Evolutionary conservation across 2,329 filamentous ascomycete genomes (phyloP).

Genomic region (Dendryphion nanum): DNA sequence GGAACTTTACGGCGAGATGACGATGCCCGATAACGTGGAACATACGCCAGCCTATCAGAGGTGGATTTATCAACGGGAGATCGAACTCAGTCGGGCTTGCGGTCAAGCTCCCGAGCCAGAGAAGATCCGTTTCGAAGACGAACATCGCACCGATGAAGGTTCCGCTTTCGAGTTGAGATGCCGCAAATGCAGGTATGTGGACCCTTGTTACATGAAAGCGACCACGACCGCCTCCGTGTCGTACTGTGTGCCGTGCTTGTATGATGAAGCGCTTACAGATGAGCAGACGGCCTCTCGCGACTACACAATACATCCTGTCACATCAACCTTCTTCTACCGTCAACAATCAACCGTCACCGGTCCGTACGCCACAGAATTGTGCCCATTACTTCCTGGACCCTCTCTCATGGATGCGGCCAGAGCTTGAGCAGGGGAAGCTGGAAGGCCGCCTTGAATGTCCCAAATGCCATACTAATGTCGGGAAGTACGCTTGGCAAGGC

Average conservation of each 20-base stretch:
- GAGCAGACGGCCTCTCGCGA: conserved; percentile 59
- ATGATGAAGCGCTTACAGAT: conserved; percentile 24
- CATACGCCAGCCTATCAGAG: conserved; percentile 76
- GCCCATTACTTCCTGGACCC: conserved; percentile 90
- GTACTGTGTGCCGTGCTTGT: conserved; percentile 4
- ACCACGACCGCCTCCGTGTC: conserved; percentile 2
- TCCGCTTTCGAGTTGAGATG: conserved; percentile 69
- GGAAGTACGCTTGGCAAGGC: conserved; percentile 95
- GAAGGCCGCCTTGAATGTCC: conserved; percentile 86
- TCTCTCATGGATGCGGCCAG: conserved; percentile 88
- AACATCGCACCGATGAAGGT: conserved; percentile 45
- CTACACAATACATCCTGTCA: conserved; percentile 64
- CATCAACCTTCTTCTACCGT: conserved; percentile 50
- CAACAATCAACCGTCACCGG: conserved; percentile 10
- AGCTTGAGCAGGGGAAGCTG: conserved; percentile 77
- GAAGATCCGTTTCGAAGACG: conserved; percentile 80
- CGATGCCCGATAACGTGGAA: conserved; percentile 68
- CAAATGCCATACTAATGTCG: conserved; percentile 79
- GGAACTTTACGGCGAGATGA: conserved; percentile 83
- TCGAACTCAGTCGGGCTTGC: conserved; percentile 66
- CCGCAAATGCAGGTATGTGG: conserved; percentile 78
- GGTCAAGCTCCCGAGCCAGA: conserved; percentile 75
- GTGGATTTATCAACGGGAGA: conserved; percentile 66
- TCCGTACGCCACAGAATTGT: conserved; percentile 50
- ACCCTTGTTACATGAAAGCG: conserved; percentile 1